Conservation (phyloP, 768 basidiomycete species). For the Boletales sp. region DNA sequence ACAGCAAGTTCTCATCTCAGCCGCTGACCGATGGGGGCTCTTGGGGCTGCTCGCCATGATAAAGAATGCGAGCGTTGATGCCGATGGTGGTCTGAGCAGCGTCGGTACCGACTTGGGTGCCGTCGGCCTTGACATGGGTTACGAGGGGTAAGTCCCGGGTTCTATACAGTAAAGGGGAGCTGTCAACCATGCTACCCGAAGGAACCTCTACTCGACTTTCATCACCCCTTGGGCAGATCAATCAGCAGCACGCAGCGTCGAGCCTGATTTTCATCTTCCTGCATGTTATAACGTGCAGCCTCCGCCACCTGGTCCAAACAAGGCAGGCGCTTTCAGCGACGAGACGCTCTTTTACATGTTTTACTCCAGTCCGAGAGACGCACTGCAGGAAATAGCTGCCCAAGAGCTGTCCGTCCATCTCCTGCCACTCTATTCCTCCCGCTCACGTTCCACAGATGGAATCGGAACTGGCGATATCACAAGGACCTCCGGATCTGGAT, state of each 20-base stretch:
- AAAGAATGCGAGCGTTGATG: constrained; percentile 70
- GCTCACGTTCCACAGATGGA: constrained; percentile 52
- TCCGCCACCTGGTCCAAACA: constrained; percentile 74
- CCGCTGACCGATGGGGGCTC: constrained; percentile 94
- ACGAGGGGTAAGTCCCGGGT: constrained; percentile 62
- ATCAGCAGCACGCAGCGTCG: constrained; percentile 77
- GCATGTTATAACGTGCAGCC: constrained; percentile 91
- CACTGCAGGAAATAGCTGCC: constrained; percentile 90
- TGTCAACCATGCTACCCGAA: constrained; percentile 24
- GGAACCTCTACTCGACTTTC: constrained; percentile 87
- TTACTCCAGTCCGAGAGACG: constrained; percentile 89
- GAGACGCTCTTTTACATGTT: constrained; percentile 99
- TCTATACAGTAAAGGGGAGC: constrained; percentile 14
- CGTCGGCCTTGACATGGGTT: constrained; percentile 87
- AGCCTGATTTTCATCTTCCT: constrained; percentile 90
- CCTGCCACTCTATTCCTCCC: too few relatives aligned
- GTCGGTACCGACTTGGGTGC: constrained; percentile 90
- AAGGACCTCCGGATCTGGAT: constrained; percentile 82
- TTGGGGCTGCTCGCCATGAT: constrained; percentile 83
- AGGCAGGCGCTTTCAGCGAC: constrained; percentile 85
- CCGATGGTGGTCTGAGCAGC: constrained; percentile 76
- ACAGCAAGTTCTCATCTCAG: constrained; percentile 87
- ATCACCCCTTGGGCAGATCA: constrained; percentile 97
- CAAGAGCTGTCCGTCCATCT: constrained; percentile 78
- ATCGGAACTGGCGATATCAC: constrained; percentile 95